phyloP scores from a whole-genome alignment of 2,329 filamentous ascomycete genomes.

The Monosporascus cannonballus region DNA sequence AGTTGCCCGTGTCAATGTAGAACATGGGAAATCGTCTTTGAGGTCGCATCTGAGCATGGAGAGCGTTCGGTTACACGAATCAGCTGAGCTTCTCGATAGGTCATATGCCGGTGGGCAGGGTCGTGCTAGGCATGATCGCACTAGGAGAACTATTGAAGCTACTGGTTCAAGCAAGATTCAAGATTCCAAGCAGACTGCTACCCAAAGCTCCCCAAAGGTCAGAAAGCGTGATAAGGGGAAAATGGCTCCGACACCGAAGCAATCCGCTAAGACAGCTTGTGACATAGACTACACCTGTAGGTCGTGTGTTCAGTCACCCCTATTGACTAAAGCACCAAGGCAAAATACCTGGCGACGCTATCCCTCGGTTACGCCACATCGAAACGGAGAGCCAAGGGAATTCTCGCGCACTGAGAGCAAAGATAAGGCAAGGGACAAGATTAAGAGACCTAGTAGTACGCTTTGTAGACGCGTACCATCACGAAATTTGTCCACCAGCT shows the following conservation, averaged over 20 bases:
- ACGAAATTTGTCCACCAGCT: neutral
- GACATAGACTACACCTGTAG: constrained; percentile 10
- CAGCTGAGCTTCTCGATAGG: too few species aligned
- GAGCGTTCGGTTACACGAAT: neutral
- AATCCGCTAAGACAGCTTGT: neutral
- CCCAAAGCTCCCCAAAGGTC: neutral
- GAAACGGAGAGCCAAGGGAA: constrained; percentile 8
- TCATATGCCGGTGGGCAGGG: neutral
- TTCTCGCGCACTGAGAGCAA: constrained; percentile 2
- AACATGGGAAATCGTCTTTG: too few species aligned
- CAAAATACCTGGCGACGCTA: constrained; percentile 17
- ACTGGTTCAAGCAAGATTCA: neutral
- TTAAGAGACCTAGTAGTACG: constrained; percentile 2
- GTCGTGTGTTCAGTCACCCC: constrained; percentile 19
- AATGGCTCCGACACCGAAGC: neutral
- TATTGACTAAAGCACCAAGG: constrained; percentile 22
- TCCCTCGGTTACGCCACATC: constrained; percentile 17
- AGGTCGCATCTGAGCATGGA: neutral
- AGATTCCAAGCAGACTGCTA: neutral
- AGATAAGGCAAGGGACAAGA: neutral
- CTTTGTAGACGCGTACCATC: neutral
- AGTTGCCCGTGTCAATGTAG: too few species aligned
- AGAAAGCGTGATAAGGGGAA: neutral
- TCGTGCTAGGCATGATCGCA: constrained; percentile 4
- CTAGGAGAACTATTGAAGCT: neutral